These are phyloP conservation scores for Neofusicoccum parvum DNA, from an alignment of 2,329 filamentous ascomycete genomes.

Conservation along the genomic window DNA sequence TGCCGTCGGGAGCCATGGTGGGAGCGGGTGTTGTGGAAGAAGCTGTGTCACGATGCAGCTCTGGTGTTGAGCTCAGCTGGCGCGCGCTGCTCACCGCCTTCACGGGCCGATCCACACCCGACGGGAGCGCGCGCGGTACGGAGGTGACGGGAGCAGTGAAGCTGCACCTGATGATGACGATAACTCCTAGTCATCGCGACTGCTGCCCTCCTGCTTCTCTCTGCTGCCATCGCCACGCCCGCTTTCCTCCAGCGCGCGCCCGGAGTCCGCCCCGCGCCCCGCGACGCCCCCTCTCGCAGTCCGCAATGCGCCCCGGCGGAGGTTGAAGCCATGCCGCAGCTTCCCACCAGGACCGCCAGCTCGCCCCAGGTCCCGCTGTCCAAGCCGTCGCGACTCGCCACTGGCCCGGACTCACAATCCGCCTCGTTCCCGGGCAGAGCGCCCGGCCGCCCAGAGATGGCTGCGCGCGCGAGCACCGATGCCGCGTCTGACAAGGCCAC, in stretches of 20 bases:
- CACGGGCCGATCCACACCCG: constrained; percentile 18
- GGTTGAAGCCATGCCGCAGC: constrained; percentile 22
- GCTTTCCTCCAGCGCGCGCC: neutral
- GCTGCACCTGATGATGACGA: constrained; percentile 13
- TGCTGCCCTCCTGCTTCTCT: neutral
- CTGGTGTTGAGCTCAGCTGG: constrained; percentile 16
- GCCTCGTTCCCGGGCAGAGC: neutral
- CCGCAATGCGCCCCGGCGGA: constrained; percentile 20
- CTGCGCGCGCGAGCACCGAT: constrained; percentile 16
- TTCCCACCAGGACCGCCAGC: constrained; percentile 13
- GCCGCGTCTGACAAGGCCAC: constrained; percentile 73
- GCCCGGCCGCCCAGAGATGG: neutral
- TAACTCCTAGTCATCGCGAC: neutral
- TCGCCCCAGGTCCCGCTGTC: constrained; percentile 12
- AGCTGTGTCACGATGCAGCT: constrained; percentile 6
- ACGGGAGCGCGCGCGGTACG: constrained; percentile 8
- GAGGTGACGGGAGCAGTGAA: constrained; percentile 8
- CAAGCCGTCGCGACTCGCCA: constrained; percentile 5
- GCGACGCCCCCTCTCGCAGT: neutral
- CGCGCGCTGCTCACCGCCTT: constrained; percentile 1
- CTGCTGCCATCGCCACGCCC: neutral
- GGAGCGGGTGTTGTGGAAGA: constrained; percentile 3
- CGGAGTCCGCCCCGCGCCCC: neutral
- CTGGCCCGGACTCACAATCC: constrained; percentile 1
- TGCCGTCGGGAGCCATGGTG: constrained; percentile 17